Conservation (phyloP, 2,329 filamentous ascomycete genomes). For the Lasiodiplodia sp. region DNA sequence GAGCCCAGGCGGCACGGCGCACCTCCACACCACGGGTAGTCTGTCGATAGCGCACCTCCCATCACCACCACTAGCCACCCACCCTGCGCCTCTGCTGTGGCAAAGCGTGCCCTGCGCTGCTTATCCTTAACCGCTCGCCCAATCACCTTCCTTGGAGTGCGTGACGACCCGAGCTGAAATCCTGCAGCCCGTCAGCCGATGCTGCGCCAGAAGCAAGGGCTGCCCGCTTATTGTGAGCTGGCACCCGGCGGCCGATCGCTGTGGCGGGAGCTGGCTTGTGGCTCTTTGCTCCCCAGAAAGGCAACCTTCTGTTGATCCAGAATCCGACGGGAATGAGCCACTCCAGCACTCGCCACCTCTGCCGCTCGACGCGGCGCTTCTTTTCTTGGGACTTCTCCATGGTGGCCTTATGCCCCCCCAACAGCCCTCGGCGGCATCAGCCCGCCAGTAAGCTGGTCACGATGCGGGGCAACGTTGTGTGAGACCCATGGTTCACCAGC, state of each 20-base stretch:
- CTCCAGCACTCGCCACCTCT: conserved; percentile 11
- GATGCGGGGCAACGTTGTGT: conserved; percentile 23
- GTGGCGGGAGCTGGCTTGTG: conserved; percentile 26
- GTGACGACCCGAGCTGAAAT: conserved; percentile 13
- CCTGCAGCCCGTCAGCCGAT: conserved; percentile 25
- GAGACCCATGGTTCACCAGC: conserved; percentile 17
- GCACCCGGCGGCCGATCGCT: conserved; percentile 24
- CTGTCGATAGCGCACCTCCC: conserved; percentile 12
- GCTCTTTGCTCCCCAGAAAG: conserved; percentile 17
- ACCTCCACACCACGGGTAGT: conserved; percentile 23
- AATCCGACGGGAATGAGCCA: background rate
- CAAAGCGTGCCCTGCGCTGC: background rate
- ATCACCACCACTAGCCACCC: conserved; percentile 8
- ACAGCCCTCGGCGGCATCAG: background rate
- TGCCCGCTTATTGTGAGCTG: conserved; percentile 11
- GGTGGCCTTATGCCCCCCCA: conserved; percentile 7
- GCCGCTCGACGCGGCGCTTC: background rate
- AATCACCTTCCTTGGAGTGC: conserved; percentile 2
- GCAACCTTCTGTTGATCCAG: conserved; percentile 12
- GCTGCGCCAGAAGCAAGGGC: conserved; percentile 17
- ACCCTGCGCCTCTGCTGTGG: conserved; percentile 15
- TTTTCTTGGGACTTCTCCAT: background rate
- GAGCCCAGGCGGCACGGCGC: conserved; percentile 1
- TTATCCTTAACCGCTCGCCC: background rate
- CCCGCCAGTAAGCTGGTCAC: background rate